Conservation (phyloP, 257 asterid genomes). For the Avicennia marina region DNA sequence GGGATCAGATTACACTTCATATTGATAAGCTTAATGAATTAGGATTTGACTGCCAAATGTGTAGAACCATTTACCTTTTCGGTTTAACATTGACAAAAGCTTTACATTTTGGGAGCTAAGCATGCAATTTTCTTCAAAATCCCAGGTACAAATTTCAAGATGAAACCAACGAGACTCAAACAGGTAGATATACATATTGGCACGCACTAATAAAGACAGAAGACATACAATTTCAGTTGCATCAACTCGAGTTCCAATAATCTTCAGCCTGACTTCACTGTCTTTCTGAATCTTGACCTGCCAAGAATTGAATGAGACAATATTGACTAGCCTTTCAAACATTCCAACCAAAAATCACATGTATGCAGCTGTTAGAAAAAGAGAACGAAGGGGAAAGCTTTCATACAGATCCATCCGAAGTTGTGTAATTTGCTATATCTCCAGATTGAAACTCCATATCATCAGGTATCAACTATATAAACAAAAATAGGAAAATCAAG, state of each 20-base stretch:
- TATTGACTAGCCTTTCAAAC: slow-evolving; percentile 2
- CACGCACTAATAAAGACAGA: not conserved
- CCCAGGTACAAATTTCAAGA: too few relatives aligned
- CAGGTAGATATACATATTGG: too few relatives aligned
- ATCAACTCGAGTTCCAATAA: slow-evolving; percentile 62
- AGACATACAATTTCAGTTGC: slow-evolving; percentile 83
- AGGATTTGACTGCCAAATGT: too few relatives aligned
- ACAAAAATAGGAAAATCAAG: not conserved
- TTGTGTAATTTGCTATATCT: slow-evolving; percentile 89
- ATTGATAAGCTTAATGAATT: too few relatives aligned
- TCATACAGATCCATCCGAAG: slow-evolving; percentile 75
- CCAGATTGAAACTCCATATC: slow-evolving; percentile 98
- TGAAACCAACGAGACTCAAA: too few relatives aligned
- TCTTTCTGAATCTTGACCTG: slow-evolving; percentile 62
- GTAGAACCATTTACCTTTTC: too few relatives aligned
- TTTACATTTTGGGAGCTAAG: too few relatives aligned
- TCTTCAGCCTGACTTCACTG: slow-evolving; percentile 60
- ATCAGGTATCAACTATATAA: slow-evolving; percentile 77
- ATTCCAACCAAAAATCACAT: not conserved
- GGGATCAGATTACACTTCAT: too few relatives aligned
- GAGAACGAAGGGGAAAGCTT: not conserved
- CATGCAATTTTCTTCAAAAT: too few relatives aligned
- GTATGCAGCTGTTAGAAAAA: slow-evolving; percentile 4
- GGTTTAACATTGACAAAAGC: too few relatives aligned
- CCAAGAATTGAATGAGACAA: slow-evolving; percentile 10